Conservation (phyloP, 1,284 basidiomycete genomes). For the Austroboletus niveus region DNA sequence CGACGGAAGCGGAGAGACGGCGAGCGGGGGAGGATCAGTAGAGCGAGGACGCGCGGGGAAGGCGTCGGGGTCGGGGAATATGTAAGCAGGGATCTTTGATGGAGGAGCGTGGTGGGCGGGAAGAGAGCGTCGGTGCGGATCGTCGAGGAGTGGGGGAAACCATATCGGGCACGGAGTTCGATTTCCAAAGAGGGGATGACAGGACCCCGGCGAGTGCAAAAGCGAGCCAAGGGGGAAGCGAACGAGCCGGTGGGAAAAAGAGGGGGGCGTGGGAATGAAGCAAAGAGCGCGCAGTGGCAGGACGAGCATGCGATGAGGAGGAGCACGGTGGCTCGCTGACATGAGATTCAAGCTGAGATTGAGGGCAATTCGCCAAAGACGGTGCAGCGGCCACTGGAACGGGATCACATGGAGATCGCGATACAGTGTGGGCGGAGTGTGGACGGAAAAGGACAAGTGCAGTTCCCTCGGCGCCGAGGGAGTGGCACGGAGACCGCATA, state of each 20-base stretch:
- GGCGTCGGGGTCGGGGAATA: slow-evolving; percentile 27
- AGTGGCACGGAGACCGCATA: slow-evolving; percentile 28
- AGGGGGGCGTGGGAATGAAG: slow-evolving; percentile 19
- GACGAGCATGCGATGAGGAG: slow-evolving; percentile 10
- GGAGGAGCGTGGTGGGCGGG: slow-evolving; percentile 13
- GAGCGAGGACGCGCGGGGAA: slow-evolving; percentile 14
- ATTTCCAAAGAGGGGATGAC: slow-evolving; percentile 22
- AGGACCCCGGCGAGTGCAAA: slow-evolving; percentile 33
- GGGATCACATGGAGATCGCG: slow-evolving; percentile 36
- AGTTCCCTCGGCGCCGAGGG: slow-evolving; percentile 40
- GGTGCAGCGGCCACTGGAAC: slow-evolving; percentile 31
- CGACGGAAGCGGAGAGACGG: slow-evolving; percentile 25
- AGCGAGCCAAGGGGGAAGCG: slow-evolving; percentile 31
- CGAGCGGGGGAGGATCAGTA: slow-evolving; percentile 12
- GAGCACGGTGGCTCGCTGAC: slow-evolving; percentile 22
- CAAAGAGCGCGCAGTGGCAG: slow-evolving; percentile 26
- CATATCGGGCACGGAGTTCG: slow-evolving; percentile 17
- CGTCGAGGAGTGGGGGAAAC: slow-evolving; percentile 22
- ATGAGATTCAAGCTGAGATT: slow-evolving; percentile 33
- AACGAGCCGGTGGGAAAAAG: slow-evolving; percentile 22
- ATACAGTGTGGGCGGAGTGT: slow-evolving; percentile 30
- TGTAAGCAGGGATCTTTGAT: slow-evolving; percentile 20
- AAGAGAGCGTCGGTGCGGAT: slow-evolving; percentile 28
- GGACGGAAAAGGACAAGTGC: slow-evolving; percentile 22
- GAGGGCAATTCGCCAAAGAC: slow-evolving; percentile 33